These are phyloP conservation scores for Paraconiothyrium sp. DNA, from an alignment of 2,329 filamentous ascomycete genomes.

Conservation along the genomic window DNA sequence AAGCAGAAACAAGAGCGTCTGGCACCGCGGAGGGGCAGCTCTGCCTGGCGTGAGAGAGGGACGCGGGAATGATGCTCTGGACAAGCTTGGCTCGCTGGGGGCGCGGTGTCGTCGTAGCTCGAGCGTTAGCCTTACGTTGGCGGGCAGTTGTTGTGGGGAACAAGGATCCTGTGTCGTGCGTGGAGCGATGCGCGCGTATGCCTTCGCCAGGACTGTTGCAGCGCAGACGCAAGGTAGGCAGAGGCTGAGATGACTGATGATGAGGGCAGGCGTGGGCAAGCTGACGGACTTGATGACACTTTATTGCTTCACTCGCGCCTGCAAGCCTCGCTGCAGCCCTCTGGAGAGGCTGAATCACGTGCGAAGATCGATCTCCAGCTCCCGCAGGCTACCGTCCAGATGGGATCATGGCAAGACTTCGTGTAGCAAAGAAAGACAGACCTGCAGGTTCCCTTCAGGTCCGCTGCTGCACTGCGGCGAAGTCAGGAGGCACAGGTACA, in stretches of 20 bases:
- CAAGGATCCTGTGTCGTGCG: conserved; percentile 16
- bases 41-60: conserved; percentile 15
- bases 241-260: conserved; percentile 11
- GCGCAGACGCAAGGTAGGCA: not conserved
- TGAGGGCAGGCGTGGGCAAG: not conserved
- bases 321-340: not conserved
- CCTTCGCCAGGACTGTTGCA: not conserved
- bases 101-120: conserved; percentile 32
- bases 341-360: conserved; percentile 11
- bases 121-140: conserved; percentile 23
- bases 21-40: conserved; percentile 32
- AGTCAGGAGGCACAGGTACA: conserved; percentile 10
- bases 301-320: conserved; percentile 6
- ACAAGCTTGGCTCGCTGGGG: conserved; percentile 29
- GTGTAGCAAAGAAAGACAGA: not conserved
- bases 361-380: not conserved
- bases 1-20: conserved; percentile 28
- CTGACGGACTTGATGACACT: conserved; percentile 6
- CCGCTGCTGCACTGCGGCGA: not conserved
- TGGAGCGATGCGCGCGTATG: conserved; percentile 12
- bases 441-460: not conserved
- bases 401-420: not conserved
- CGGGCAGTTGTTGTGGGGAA: conserved; percentile 28
- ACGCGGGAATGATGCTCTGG: conserved; percentile 25
- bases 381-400: not conserved